These are phyloP conservation scores for Marasmius sp. DNA, from an alignment of 1,284 basidiomycete genomes.

Conservation along the genomic window DNA sequence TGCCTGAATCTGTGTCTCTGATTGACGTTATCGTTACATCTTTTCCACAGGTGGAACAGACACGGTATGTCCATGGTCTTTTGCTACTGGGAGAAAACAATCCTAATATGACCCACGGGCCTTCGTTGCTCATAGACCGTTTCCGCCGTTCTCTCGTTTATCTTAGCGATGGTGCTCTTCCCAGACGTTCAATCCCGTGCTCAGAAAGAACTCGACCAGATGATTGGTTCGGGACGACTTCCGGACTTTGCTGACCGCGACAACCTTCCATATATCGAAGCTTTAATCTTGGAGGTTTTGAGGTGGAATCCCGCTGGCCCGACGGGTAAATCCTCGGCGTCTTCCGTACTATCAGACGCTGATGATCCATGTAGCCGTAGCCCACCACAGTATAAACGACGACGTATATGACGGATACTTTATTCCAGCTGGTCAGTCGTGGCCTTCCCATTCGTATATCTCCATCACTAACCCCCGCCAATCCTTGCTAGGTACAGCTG, in stretches of 20 bases:
- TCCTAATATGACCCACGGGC: background rate
- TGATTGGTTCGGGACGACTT: slow-evolving; percentile 30
- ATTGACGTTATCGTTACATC: background rate
- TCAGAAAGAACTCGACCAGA: slow-evolving; percentile 32
- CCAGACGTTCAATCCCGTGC: slow-evolving; percentile 25
- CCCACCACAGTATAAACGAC: background rate
- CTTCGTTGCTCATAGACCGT: slow-evolving; percentile 15
- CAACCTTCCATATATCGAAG: slow-evolving; percentile 30
- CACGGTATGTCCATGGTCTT: slow-evolving; percentile 7
- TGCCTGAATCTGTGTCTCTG: background rate
- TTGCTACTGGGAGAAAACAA: background rate
- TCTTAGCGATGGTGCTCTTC: slow-evolving; percentile 27
- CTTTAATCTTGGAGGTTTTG: slow-evolving; percentile 19
- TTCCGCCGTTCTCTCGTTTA: slow-evolving; percentile 21
- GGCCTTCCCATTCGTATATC: background rate
- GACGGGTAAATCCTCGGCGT: background rate
- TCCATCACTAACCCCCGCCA: no score
- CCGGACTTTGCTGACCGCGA: slow-evolving; percentile 33
- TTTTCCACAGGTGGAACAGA: slow-evolving; percentile 15
- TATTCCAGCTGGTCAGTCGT: background rate
- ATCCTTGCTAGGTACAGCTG: no score
- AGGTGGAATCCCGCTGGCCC: background rate
- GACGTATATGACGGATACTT: background rate
- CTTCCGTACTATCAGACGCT: background rate
- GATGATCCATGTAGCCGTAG: no score